Conservation (phyloP, 805 yeast genomes). For the Saccharomycopsis fibuligera region DNA sequence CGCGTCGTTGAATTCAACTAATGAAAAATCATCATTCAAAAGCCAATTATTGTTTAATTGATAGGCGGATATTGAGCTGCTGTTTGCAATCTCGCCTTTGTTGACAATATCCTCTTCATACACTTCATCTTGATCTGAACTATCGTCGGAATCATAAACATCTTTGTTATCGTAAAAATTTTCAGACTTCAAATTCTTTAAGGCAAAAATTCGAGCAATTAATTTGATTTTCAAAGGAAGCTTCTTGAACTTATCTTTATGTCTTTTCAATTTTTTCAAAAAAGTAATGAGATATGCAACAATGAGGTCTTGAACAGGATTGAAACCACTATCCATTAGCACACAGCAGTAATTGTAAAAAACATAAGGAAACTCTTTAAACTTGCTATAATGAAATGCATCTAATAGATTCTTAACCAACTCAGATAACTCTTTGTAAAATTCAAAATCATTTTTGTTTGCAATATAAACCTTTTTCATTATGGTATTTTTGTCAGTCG, state of each 20-base stretch:
- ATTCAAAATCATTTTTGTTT: slow-evolving; percentile 8
- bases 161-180: slow-evolving; percentile 6
- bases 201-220: slow-evolving; percentile 19
- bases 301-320: slow-evolving; percentile 17
- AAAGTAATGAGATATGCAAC: slow-evolving; percentile 14
- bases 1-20: slow-evolving; percentile 8
- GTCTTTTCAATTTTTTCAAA: slow-evolving; percentile 4
- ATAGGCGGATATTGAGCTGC: neutral
- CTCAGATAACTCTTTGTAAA: slow-evolving; percentile 12
- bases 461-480: slow-evolving; percentile 13
- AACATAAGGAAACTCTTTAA: slow-evolving; percentile 16
- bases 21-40: slow-evolving; percentile 5
- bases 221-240: slow-evolving; percentile 12
- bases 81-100: neutral
- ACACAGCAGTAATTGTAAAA: slow-evolving; percentile 15
- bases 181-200: slow-evolving; percentile 10
- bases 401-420: slow-evolving; percentile 5
- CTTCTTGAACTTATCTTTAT: neutral
- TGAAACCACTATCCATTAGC: slow-evolving; percentile 19
- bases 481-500: neutral
- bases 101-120: slow-evolving; percentile 5
- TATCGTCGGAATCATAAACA: neutral
- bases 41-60: slow-evolving; percentile 16
- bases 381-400: slow-evolving; percentile 3
- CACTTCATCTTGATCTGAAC: neutral